Percentiles rank a stretch among this genome's conserved stretches.
These are phyloP conservation scores for Kwoniella europaea DNA, from an alignment of 768 basidiomycete species.

Conservation along the genomic window DNA sequence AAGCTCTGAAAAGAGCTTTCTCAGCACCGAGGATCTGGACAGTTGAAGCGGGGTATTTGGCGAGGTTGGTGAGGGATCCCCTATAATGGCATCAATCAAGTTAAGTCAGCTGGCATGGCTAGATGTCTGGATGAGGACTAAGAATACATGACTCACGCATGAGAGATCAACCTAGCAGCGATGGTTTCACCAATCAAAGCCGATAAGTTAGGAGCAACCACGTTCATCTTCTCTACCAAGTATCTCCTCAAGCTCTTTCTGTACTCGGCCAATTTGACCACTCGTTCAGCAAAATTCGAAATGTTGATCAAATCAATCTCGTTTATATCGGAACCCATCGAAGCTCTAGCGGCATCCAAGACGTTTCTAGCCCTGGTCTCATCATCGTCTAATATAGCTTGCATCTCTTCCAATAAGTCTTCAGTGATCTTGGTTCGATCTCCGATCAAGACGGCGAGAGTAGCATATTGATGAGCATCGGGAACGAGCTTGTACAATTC, in stretches of 20 bases:
- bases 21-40: constrained; percentile 98
- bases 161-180: constrained; percentile 88
- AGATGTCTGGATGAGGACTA: not conserved
- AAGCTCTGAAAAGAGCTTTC: constrained; percentile 93
- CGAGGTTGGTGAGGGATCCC: constrained; percentile 91
- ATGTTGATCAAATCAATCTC: constrained; percentile 97
- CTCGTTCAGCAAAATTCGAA: constrained; percentile 83
- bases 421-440: constrained; percentile 74
- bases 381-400: constrained; percentile 81
- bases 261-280: constrained; percentile 90
- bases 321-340: constrained; percentile 89
- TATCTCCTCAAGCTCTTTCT: constrained; percentile 86
- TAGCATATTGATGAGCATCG: constrained; percentile 90
- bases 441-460: constrained; percentile 80
- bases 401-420: constrained; percentile 77
- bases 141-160: constrained; percentile 63
- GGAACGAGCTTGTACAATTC: constrained; percentile 91
- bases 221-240: constrained; percentile 95
- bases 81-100: constrained; percentile 16
- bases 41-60: constrained; percentile 97
- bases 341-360: constrained; percentile 88
- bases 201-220: constrained; percentile 90
- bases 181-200: constrained; percentile 90
- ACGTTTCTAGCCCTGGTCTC: constrained; percentile 86
- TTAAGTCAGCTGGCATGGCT: not conserved